Evolutionary conservation across 1,139 yeast species (phyloP).

Genomic region (Candida sanyaensis): DNA sequence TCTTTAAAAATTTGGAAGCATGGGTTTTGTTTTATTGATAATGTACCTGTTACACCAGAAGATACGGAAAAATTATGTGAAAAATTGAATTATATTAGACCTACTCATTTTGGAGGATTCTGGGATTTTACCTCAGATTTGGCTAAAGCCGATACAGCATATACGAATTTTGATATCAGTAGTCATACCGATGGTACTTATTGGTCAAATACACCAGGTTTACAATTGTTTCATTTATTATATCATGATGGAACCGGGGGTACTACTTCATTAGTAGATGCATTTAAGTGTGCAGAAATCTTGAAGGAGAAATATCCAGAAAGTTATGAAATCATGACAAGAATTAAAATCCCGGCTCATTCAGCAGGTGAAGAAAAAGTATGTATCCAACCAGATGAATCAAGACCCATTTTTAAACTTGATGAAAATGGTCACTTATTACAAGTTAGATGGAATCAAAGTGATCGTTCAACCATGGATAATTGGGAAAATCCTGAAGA

Average conservation of each 20-base stretch:
- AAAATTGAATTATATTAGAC: slow-evolving; percentile 62
- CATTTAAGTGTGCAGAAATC: slow-evolving; percentile 61
- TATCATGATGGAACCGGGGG: slow-evolving; percentile 75
- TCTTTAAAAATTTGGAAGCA: slow-evolving; percentile 56
- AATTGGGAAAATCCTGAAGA: slow-evolving; percentile 55
- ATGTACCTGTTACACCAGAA: slow-evolving; percentile 64
- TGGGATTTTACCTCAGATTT: slow-evolving; percentile 81
- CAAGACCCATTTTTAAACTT: slow-evolving; percentile 64
- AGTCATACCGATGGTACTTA: slow-evolving; percentile 80
- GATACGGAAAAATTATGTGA: slow-evolving; percentile 64
- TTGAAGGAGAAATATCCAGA: slow-evolving; percentile 53
- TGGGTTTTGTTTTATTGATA: slow-evolving; percentile 67
- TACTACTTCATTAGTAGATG: slow-evolving; percentile 69
- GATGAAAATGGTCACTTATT: slow-evolving; percentile 54
- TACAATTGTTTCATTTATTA: slow-evolving; percentile 70
- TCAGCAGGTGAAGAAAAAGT: slow-evolving; percentile 74
- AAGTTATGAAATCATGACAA: slow-evolving; percentile 53
- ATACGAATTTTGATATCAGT: slow-evolving; percentile 67
- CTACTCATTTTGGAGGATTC: slow-evolving; percentile 80
- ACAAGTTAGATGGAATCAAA: slow-evolving; percentile 77
- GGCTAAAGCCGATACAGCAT: slow-evolving; percentile 73
- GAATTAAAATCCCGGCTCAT: slow-evolving; percentile 67
- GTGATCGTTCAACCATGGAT: slow-evolving; percentile 71
- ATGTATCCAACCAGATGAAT: slow-evolving; percentile 62
- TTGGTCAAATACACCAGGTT: slow-evolving; percentile 77